These are phyloP conservation scores for Trichoderma atrobrunneum DNA, from an alignment of 2,329 filamentous ascomycete genomes.

Conservation along the genomic window DNA sequence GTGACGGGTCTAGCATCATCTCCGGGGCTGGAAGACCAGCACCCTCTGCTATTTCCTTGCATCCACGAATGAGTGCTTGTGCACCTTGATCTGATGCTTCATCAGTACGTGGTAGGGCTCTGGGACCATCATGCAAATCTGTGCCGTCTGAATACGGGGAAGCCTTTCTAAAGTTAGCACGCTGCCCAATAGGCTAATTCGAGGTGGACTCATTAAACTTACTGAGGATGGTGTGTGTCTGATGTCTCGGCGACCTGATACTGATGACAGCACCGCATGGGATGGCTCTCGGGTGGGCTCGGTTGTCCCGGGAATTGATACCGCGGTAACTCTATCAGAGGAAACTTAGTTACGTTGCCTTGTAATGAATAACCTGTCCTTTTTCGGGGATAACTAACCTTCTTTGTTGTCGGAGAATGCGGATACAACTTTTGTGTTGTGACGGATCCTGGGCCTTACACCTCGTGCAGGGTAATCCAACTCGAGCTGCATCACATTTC, in stretches of 20 bases:
- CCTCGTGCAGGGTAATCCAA: background rate
- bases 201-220: background rate
- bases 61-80: background rate
- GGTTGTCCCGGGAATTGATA: background rate
- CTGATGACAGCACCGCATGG: background rate
- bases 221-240: background rate
- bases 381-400: background rate
- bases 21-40: background rate
- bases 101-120: background rate
- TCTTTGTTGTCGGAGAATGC: background rate
- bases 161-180: background rate
- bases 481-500: background rate
- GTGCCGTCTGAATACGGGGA: background rate
- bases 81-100: background rate
- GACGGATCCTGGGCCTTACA: background rate
- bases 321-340: background rate
- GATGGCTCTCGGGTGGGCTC: background rate
- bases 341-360: background rate
- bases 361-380: background rate
- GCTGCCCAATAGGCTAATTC: rapidly evolving
- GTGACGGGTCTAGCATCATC: background rate
- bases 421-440: background rate
- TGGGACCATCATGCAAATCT: background rate
- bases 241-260: background rate
- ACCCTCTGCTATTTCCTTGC: background rate